Conservation (phyloP, 1,139 yeast species). For the Groenewaldozyma sp. region DNA sequence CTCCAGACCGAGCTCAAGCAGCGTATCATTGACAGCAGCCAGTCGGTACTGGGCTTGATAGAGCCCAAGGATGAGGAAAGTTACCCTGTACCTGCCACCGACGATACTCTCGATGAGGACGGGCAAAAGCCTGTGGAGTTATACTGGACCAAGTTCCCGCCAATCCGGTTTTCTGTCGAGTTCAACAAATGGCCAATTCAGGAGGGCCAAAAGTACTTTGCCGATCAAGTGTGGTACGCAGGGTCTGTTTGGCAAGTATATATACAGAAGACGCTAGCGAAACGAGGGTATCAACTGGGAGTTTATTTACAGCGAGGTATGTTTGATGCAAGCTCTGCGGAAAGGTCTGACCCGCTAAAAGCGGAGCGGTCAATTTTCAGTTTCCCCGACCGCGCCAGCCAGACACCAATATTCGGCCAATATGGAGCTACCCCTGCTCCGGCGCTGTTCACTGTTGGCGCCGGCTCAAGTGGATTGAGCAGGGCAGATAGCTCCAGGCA, state of each 20-base stretch:
- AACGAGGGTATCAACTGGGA: conserved; percentile 40
- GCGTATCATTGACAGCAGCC: conserved; percentile 20
- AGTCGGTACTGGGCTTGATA: conserved; percentile 12
- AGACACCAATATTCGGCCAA: no score
- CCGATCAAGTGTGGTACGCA: conserved; percentile 46
- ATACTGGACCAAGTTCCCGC: conserved; percentile 37
- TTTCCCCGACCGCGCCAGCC: no score
- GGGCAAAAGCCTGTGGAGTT: neutral
- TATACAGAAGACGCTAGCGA: conserved; percentile 37
- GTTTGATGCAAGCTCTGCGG: neutral
- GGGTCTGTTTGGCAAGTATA: conserved; percentile 51
- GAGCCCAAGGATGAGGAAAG: conserved; percentile 7
- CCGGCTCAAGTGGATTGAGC: neutral
- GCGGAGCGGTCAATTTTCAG: neutral
- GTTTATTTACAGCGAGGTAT: conserved; percentile 41
- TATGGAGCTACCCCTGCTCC: no score
- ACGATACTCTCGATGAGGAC: conserved; percentile 12
- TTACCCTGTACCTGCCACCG: conserved; percentile 19
- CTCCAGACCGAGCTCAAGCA: conserved; percentile 34
- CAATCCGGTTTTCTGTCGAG: conserved; percentile 44
- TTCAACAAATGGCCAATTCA: conserved; percentile 39
- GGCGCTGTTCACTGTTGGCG: no score
- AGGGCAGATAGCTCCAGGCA: neutral
- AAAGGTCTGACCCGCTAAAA: neutral
- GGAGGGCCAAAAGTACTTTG: conserved; percentile 39